Percentiles rank a stretch among this genome's conserved stretches.
These are phyloP conservation scores for Tephrocybe sp. DNA, from an alignment of 768 basidiomycete species.

Conservation along the genomic window DNA sequence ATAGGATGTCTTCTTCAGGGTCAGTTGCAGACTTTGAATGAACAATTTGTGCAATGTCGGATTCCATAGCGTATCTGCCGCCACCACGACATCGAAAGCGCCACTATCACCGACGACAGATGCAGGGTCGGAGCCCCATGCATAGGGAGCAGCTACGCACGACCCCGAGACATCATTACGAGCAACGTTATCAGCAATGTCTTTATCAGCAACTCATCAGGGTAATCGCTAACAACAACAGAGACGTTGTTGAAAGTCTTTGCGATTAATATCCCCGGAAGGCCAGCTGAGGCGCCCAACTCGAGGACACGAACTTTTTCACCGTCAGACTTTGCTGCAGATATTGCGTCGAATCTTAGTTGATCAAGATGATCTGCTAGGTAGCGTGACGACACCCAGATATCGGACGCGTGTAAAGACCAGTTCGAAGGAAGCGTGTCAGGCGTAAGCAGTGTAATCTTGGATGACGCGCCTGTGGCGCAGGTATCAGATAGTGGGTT, in stretches of 20 bases:
- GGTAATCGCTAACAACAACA: slow-evolving; percentile 69
- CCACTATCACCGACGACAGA: slow-evolving; percentile 20
- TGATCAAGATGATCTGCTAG: slow-evolving; percentile 60
- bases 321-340: not conserved
- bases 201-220: slow-evolving; percentile 57
- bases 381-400: slow-evolving; percentile 70
- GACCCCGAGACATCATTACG: slow-evolving; percentile 46
- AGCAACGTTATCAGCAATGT: slow-evolving; percentile 56
- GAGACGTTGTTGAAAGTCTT: slow-evolving; percentile 36
- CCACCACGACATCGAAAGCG: slow-evolving; percentile 63
- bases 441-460: slow-evolving; percentile 52
- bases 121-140: slow-evolving; percentile 59
- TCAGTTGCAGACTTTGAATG: slow-evolving; percentile 46
- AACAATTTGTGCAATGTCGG: slow-evolving; percentile 54
- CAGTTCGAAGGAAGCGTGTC: slow-evolving; percentile 69
- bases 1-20: slow-evolving; percentile 38
- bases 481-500: slow-evolving; percentile 16
- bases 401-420: slow-evolving; percentile 73
- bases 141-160: slow-evolving; percentile 56
- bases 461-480: slow-evolving; percentile 13
- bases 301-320: slow-evolving; percentile 49
- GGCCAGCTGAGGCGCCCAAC: slow-evolving; percentile 71
- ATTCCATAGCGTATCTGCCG: slow-evolving; percentile 81
- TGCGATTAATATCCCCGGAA: slow-evolving; percentile 69
- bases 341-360: slow-evolving; percentile 10